These are phyloP conservation scores for Pseudocercospora crystallina DNA, from an alignment of 2,329 filamentous ascomycete species.

Conservation along the genomic window DNA sequence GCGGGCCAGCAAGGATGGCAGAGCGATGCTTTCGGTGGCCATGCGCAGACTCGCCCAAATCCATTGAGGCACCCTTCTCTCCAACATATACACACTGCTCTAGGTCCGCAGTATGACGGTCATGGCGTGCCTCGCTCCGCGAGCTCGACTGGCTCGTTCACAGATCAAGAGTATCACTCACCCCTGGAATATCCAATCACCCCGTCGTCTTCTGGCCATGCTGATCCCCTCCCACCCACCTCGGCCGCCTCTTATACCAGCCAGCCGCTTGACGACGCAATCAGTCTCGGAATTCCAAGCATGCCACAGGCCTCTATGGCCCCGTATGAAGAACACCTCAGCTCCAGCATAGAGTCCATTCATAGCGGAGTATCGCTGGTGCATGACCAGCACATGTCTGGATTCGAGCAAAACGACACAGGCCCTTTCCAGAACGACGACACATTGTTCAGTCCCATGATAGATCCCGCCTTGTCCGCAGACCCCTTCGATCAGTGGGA, in stretches of 20 bases:
- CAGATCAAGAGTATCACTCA: conserved; percentile 49
- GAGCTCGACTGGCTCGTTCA: conserved; percentile 48
- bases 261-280: conserved; percentile 18
- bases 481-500: conserved; percentile 23
- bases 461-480: conserved; percentile 16
- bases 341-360: conserved; percentile 48
- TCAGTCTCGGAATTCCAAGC: conserved; percentile 15
- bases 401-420: conserved; percentile 5
- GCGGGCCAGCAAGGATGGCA: conserved; percentile 34
- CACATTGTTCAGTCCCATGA: conserved; percentile 36
- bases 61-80: conserved; percentile 40
- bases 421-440: conserved; percentile 22
- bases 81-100: conserved; percentile 44
- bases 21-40: conserved; percentile 40
- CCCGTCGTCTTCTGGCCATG: conserved; percentile 43
- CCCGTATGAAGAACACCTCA: conserved; percentile 40
- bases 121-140: conserved; percentile 45
- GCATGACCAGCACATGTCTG: not conserved
- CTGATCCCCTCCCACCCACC: conserved; percentile 39
- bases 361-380: conserved; percentile 34
- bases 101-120: conserved; percentile 43
- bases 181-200: conserved; percentile 50
- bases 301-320: conserved; percentile 29
- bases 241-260: conserved; percentile 22
- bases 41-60: conserved; percentile 35